Evolutionary conservation across 257 asterid species (phyloP).

Genomic region (Avicennia marina): DNA sequence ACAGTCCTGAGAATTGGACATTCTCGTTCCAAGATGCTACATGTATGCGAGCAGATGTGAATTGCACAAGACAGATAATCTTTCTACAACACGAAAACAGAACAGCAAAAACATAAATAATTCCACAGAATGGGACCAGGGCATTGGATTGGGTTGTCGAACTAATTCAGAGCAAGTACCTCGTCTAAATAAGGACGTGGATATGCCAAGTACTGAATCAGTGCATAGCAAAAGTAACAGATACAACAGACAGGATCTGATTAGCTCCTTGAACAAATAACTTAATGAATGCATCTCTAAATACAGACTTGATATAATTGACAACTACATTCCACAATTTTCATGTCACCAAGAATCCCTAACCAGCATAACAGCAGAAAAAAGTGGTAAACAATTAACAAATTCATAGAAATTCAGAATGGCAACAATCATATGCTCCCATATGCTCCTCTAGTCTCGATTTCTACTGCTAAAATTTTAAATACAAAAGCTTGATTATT

Average conservation of each 20-base stretch:
- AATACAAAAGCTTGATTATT: constrained; percentile 1
- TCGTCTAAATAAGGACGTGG: not conserved
- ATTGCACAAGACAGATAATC: not conserved
- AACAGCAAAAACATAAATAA: not conserved
- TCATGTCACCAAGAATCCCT: not conserved
- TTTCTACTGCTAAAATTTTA: not conserved
- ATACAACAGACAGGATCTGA: not conserved
- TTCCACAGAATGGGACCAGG: not conserved
- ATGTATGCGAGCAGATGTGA: not conserved
- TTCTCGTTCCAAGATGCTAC: not conserved
- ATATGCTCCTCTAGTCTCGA: not conserved
- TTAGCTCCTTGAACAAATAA: not conserved
- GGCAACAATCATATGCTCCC: not conserved
- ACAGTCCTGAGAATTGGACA: not conserved
- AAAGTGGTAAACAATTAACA: not conserved
- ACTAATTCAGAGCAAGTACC: not conserved
- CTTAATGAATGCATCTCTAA: not conserved
- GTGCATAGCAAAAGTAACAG: not conserved
- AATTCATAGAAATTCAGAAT: not conserved
- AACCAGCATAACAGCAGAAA: not conserved
- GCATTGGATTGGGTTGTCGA: not conserved
- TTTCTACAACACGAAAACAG: not conserved
- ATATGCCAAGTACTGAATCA: not conserved
- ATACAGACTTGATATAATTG: not conserved
- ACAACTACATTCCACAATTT: not conserved